phyloP scores from a whole-genome alignment of 768 basidiomycete genomes.

The Tricholomella constricta region DNA sequence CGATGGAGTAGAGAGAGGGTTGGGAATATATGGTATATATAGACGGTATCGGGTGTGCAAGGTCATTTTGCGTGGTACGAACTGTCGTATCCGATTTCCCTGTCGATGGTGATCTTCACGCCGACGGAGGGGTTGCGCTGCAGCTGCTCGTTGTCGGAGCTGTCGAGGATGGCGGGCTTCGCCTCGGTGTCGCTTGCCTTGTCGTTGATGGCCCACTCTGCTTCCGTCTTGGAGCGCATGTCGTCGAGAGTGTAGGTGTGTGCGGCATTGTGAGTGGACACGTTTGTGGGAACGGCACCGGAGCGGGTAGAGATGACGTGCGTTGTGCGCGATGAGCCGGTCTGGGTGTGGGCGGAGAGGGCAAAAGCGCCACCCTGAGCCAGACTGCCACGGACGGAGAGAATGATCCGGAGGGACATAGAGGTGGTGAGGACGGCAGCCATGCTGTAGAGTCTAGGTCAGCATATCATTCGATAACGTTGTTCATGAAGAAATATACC shows the following conservation, averaged over 20 bases:
- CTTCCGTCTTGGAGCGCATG: conserved; percentile 49
- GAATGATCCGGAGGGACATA: conserved; percentile 86
- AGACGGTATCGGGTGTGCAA: too few species aligned
- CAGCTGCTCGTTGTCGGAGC: conserved; percentile 25
- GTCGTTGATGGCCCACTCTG: conserved; percentile 44
- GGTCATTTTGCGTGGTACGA: conserved; percentile 24
- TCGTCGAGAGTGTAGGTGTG: conserved; percentile 58
- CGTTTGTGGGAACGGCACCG: conserved; percentile 37
- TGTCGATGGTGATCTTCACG: conserved; percentile 62
- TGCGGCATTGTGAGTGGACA: conserved; percentile 33
- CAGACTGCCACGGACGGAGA: conserved; percentile 78
- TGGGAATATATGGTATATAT: too few species aligned
- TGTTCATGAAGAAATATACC: too few species aligned
- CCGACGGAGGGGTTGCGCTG: conserved; percentile 33
- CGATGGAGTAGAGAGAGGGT: background rate
- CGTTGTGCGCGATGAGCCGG: conserved; percentile 51
- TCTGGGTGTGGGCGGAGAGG: conserved; percentile 43
- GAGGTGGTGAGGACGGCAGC: conserved; percentile 85
- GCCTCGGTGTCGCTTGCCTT: conserved; percentile 45
- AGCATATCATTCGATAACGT: too few species aligned
- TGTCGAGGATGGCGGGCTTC: conserved; percentile 38
- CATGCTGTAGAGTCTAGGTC: conserved; percentile 49
- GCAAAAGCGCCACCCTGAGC: conserved; percentile 71
- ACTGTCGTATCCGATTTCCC: conserved; percentile 54
- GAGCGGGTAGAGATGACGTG: conserved; percentile 53